Conservation (phyloP, 768 basidiomycete species). For the Mycena sanguinolenta region DNA sequence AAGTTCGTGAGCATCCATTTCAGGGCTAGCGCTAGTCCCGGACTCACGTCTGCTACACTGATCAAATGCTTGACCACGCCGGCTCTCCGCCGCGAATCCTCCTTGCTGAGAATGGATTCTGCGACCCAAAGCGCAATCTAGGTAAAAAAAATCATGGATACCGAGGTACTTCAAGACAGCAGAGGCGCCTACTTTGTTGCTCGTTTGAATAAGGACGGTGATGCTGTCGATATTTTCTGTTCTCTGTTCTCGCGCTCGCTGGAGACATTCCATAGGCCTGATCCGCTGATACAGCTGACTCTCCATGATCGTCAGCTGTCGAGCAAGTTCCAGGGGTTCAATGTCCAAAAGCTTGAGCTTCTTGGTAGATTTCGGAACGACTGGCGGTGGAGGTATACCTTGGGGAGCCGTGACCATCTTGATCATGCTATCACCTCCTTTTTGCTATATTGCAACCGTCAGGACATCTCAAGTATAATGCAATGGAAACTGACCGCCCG, state of each 20-base stretch:
- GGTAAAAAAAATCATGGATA: constrained; percentile 6
- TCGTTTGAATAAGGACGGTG: constrained; percentile 86
- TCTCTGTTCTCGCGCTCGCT: constrained; percentile 83
- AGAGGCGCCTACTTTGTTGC: constrained; percentile 75
- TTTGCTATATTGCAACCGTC: constrained; percentile 47
- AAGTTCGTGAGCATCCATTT: constrained; percentile 21
- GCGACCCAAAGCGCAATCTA: constrained; percentile 97
- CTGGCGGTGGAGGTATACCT: constrained; percentile 78
- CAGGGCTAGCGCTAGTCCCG: background rate
- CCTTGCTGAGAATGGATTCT: constrained; percentile 81
- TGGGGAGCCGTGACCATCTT: constrained; percentile 46
- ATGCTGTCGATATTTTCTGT: constrained; percentile 86
- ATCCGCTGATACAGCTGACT: constrained; percentile 89
- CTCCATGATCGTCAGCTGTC: constrained; percentile 95
- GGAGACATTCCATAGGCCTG: constrained; percentile 91
- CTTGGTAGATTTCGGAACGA: constrained; percentile 77
- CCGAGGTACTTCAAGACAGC: background rate
- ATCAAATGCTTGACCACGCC: constrained; percentile 91
- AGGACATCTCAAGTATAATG: background rate
- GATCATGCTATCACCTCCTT: constrained; percentile 67
- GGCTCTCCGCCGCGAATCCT: constrained; percentile 88
- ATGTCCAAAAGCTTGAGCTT: constrained; percentile 88
- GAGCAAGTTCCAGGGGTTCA: constrained; percentile 89
- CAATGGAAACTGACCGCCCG: constrained; percentile 71
- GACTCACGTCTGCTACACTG: constrained; percentile 87